Evolutionary conservation across 2,329 filamentous ascomycete genomes (phyloP).

Genomic region (Apiospora koreana): DNA sequence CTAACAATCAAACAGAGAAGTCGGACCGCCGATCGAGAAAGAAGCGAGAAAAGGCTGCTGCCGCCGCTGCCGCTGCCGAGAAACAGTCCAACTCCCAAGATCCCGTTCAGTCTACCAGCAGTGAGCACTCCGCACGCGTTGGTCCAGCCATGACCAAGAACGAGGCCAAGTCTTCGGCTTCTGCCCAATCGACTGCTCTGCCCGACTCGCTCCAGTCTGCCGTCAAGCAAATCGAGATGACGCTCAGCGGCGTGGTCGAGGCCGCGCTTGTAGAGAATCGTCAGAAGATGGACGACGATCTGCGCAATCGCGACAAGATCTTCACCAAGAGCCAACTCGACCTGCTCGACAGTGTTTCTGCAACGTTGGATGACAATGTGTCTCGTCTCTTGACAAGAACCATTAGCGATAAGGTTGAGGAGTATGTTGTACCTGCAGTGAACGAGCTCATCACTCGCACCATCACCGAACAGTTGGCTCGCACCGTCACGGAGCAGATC

Average conservation of each 20-base stretch:
- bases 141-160: constrained; percentile 36
- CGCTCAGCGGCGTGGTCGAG: constrained; percentile 52
- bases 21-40: constrained; percentile 34
- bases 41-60: constrained; percentile 57
- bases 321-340: constrained; percentile 56
- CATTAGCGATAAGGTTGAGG: constrained; percentile 73
- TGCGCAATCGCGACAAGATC: constrained; percentile 49
- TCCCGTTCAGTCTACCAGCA: constrained; percentile 42
- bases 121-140: constrained; percentile 35
- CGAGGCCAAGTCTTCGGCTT: constrained; percentile 27
- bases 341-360: constrained; percentile 58
- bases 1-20: constrained; percentile 32
- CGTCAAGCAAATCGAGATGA: constrained; percentile 53
- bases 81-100: constrained; percentile 43
- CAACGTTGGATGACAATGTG: constrained; percentile 63
- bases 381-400: constrained; percentile 75
- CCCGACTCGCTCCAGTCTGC: constrained; percentile 53
- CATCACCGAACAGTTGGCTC: constrained; percentile 68
- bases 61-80: constrained; percentile 33
- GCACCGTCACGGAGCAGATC: constrained; percentile 72
- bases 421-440: constrained; percentile 74
- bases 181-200: constrained; percentile 26
- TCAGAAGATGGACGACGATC: constrained; percentile 66
- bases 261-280: constrained; percentile 63
- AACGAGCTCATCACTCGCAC: constrained; percentile 66